These are phyloP conservation scores for Cucumis cinereus DNA, from an alignment of 306 rosid genomes.

Conservation along the genomic window DNA sequence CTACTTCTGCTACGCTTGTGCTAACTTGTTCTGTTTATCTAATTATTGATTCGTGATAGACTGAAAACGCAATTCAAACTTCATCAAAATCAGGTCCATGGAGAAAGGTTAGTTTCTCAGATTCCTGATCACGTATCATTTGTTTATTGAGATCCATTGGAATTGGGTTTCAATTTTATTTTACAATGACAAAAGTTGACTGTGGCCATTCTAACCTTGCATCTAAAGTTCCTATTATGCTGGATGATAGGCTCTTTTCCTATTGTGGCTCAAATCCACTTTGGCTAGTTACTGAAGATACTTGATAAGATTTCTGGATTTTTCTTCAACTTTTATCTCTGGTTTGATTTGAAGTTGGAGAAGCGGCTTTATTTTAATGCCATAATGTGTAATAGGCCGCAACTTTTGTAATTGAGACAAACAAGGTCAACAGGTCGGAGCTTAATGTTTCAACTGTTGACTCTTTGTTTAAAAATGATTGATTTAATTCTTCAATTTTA, in stretches of 20 bases:
- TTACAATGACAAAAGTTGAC: not conserved
- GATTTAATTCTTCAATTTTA: not conserved
- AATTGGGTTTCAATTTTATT: not conserved
- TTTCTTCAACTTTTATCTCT: not conserved
- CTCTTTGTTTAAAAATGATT: not conserved
- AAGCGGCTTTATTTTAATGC: not conserved
- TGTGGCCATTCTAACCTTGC: not conserved
- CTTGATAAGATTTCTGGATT: not conserved
- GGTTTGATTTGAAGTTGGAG: not conserved
- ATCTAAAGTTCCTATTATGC: not conserved
- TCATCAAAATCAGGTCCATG: conserved; percentile 93
- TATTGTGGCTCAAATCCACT: not conserved
- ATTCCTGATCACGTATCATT: not conserved
- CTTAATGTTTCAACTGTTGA: not conserved
- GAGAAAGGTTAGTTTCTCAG: conserved; percentile 72
- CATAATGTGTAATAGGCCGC: not conserved
- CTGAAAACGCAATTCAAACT: conserved; percentile 55
- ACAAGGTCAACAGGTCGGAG: not conserved
- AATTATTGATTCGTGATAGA: conserved; percentile 30
- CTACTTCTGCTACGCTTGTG: not conserved
- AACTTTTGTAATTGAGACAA: not conserved
- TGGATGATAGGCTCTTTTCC: not conserved
- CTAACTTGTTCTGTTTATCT: conserved; percentile 15
- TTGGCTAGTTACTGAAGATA: not conserved
- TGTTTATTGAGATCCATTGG: not conserved